Conservation (phyloP, 2,329 filamentous ascomycete genomes). For the Colletotrichum sp. region DNA sequence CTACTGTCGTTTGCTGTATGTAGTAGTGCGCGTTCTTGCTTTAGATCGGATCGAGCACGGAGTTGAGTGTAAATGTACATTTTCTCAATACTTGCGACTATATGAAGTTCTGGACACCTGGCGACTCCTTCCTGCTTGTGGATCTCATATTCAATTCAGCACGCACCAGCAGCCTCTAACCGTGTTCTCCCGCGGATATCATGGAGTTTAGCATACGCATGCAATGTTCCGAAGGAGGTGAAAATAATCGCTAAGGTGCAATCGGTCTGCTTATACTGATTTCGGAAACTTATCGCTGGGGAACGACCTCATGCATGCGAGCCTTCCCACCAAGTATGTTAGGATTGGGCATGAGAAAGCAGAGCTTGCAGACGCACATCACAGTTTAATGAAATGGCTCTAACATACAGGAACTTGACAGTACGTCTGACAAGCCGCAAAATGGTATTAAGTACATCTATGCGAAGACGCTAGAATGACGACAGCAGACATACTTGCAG, state of each 20-base stretch:
- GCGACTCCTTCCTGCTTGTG: not conserved
- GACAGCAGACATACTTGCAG: not conserved
- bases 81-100: not conserved
- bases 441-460: conserved; percentile 19
- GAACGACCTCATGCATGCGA: not conserved
- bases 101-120: not conserved
- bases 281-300: not conserved
- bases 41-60: not conserved
- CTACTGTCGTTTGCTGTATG: not conserved
- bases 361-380: not conserved
- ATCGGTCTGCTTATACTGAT: not conserved
- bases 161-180: not conserved
- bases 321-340: not conserved
- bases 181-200: not conserved
- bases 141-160: not conserved
- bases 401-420: not conserved
- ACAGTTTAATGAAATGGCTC: not conserved
- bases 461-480: not conserved
- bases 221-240: not conserved
- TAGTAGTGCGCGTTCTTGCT: not conserved
- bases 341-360: not conserved
- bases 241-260: not conserved
- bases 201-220: not conserved
- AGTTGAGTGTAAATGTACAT: not conserved
- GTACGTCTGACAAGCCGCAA: not conserved